Conservation (phyloP, 208 protist species). For the Sergeia podlipaevii region DNA sequence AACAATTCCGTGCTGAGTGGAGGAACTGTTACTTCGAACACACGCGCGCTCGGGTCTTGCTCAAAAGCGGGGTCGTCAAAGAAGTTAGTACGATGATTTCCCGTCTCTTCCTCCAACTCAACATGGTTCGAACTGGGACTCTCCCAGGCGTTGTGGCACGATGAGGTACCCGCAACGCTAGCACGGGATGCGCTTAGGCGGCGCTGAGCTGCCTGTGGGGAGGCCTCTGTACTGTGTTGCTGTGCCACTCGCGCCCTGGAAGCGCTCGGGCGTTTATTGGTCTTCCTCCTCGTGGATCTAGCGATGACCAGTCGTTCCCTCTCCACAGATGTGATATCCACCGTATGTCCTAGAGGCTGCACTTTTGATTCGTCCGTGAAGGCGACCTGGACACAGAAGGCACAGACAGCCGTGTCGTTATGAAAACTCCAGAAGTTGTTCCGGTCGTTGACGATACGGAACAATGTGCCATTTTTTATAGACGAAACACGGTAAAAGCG, state of each 20-base stretch:
- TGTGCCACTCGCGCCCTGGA: background rate
- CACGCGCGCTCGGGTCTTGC: slow-evolving; percentile 1
- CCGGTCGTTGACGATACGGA: slow-evolving; percentile 14
- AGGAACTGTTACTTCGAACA: slow-evolving; percentile 21
- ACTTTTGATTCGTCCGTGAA: slow-evolving; percentile 19
- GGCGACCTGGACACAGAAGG: slow-evolving; percentile 13
- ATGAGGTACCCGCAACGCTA: background rate
- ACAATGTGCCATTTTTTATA: slow-evolving; percentile 1
- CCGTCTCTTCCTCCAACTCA: no score
- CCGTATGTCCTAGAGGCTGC: slow-evolving; percentile 6
- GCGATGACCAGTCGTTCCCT: background rate
- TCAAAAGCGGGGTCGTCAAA: background rate
- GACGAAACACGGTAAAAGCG: slow-evolving; percentile 12
- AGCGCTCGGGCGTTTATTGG: background rate
- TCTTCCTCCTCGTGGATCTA: background rate
- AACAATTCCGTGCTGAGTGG: slow-evolving; percentile 24
- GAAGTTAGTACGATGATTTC: no score
- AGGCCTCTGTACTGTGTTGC: background rate
- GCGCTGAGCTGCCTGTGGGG: background rate
- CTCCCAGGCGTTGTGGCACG: no score
- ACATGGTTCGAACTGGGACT: no score
- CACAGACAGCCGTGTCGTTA: slow-evolving; percentile 25
- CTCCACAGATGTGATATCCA: slow-evolving; percentile 1
- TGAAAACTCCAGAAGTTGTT: slow-evolving; percentile 21
- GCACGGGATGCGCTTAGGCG: background rate